phyloP scores from a whole-genome alignment of 164 flowering plant genomes.

The Piper longum region DNA sequence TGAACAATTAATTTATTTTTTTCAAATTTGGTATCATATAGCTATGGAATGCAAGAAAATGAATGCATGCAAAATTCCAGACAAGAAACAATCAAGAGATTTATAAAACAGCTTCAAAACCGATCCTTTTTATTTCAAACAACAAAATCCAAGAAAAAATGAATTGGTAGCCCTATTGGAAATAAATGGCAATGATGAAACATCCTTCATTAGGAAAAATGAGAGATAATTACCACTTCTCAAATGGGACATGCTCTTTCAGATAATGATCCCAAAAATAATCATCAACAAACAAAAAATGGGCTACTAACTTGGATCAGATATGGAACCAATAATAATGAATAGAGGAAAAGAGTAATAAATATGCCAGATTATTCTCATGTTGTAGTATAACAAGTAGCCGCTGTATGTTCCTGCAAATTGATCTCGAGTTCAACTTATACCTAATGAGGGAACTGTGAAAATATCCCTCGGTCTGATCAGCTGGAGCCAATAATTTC shows the following conservation, averaged over 20 bases:
- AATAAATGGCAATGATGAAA: too few species aligned
- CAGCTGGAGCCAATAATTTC: conserved; percentile 27
- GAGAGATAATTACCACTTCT: neutral
- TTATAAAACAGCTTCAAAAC: neutral
- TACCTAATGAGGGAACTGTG: conserved; percentile 5
- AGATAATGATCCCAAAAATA: conserved; percentile 1
- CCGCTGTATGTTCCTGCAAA: conserved; percentile 10
- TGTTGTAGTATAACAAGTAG: neutral
- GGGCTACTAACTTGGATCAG: conserved; percentile 11
- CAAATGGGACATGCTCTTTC: neutral
- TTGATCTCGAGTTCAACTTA: neutral
- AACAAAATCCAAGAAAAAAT: conserved; percentile 8
- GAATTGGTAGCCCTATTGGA: conserved; percentile 16
- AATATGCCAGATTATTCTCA: conserved; percentile 1
- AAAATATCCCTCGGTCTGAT: conserved; percentile 6
- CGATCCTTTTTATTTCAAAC: conserved; percentile 13
- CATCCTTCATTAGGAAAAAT: too few species aligned
- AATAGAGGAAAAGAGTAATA: conserved; percentile 1
- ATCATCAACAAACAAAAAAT: neutral
- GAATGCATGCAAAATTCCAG: too few species aligned
- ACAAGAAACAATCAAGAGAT: neutral
- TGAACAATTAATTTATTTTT: too few species aligned
- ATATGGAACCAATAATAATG: conserved; percentile 14
- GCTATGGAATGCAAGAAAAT: too few species aligned
- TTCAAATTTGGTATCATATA: too few species aligned